phyloP scores from a whole-genome alignment of 176 grass and related monocot genomes.

The Aegilops tauschii region DNA sequence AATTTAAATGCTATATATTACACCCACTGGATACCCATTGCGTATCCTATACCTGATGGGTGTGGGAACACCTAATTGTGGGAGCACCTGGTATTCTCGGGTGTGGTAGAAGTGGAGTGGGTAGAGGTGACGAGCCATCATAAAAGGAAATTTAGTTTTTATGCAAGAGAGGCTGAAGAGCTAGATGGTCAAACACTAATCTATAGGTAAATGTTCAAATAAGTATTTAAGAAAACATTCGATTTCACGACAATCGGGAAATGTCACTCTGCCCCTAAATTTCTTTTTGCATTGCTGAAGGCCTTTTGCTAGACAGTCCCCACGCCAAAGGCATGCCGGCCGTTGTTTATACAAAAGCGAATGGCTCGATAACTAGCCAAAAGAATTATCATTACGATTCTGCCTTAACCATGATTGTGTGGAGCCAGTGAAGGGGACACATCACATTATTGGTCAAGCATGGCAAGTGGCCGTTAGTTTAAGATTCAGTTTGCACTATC shows the following conservation, averaged over 20 bases:
- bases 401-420: background rate
- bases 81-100: too few species aligned
- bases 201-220: background rate
- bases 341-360: background rate
- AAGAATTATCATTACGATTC: background rate
- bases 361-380: background rate
- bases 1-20: too few species aligned
- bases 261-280: background rate
- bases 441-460: background rate
- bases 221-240: background rate
- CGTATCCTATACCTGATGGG: too few species aligned
- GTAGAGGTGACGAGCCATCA: too few species aligned
- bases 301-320: too few species aligned
- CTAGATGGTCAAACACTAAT: too few species aligned
- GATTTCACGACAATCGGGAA: background rate
- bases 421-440: background rate
- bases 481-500: background rate
- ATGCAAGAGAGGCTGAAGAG: too few species aligned
- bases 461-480: background rate
- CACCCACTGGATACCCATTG: too few species aligned
- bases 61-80: too few species aligned
- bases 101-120: too few species aligned
- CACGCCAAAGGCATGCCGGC: background rate
- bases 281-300: too few species aligned
- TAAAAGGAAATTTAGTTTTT: too few species aligned